Evolutionary conservation across 2,329 filamentous ascomycete genomes (phyloP), one percentile per base, ranked within the genome.

Genomic region (Fusarium praegraminearum): DNA sequence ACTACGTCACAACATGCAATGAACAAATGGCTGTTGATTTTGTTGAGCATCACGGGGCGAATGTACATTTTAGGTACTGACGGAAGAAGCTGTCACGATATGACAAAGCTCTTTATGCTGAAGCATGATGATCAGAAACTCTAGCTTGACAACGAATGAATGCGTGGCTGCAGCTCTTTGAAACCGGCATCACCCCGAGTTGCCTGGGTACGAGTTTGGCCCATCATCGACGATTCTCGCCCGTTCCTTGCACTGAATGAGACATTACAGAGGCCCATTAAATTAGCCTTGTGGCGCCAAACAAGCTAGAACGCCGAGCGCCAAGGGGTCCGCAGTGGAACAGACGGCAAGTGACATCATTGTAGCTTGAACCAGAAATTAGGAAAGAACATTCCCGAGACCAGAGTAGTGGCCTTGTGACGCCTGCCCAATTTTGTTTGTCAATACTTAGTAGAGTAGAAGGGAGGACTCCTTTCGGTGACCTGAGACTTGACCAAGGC

Each of bases 281-380:
- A 49, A 46, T 58, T 54, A 67, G 59, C 36, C 57, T 57, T 51
- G 52, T 13, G 33, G 51, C 46, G 51, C 43, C 44, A 50, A 53
- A 52, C 38, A 45, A 69, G 53, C 43, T 36, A 65, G 32, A 49
- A 54, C 30, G 15, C 56, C 49, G 35, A 60, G 32, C 53, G 68
- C 51, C 67, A 68, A 71, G 67, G 61, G 62, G 36, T 32, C 54
- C 43, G 54, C 36, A 47, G 40, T 60, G 46, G 55, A 54, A 56
- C 55, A 41, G 40, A 41, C 55, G 64, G 56, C 57, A 65, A 68
- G 64, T 71, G 68, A 71, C 68, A 65, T 71, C 68, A 71, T 68
- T 50, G 45, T 26, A 24, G 54, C 20, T 41, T 35, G 36, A 50
- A 43, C 54, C 61, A 65, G 57, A 62, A 62, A 63, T 66, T 62